Percentiles rank a stretch among this genome's conserved stretches.
These are phyloP conservation scores for Piloderma croceum DNA, from an alignment of 768 basidiomycete species.

Conservation along the genomic window DNA sequence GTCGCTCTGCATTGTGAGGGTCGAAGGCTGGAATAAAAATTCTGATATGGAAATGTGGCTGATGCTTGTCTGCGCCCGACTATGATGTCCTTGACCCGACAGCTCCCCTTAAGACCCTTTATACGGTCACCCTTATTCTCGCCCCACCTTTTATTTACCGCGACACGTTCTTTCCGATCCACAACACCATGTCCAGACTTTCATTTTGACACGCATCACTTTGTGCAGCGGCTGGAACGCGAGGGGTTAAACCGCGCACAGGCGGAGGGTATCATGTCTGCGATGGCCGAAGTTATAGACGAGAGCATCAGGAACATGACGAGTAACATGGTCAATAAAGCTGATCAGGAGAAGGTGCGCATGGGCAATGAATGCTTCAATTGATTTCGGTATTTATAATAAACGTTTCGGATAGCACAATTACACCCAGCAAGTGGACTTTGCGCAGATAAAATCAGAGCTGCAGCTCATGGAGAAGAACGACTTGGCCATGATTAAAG, in stretches of 20 bases:
- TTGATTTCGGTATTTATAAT: not conserved
- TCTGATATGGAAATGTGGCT: not conserved
- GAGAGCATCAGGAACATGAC: conserved; percentile 97
- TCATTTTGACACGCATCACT: conserved; percentile 95
- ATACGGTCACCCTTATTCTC: not conserved
- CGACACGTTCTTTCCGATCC: not conserved
- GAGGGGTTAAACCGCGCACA: conserved; percentile 88
- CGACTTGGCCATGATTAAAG: conserved; percentile 90
- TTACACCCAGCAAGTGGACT: conserved; percentile 95
- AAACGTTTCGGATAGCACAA: too few relatives aligned
- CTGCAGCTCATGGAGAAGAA: conserved; percentile 96
- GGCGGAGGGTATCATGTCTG: conserved; percentile 95
- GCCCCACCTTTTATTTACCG: not conserved
- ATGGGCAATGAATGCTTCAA: not conserved
- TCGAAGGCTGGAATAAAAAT: not conserved
- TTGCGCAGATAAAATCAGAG: conserved; percentile 94
- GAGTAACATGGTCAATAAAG: conserved; percentile 90
- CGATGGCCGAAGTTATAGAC: conserved; percentile 95
- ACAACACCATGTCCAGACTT: conserved; percentile 34
- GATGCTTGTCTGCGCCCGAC: not conserved
- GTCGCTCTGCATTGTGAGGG: conserved; percentile 75
- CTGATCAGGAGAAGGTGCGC: conserved; percentile 91
- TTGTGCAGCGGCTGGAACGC: conserved; percentile 83
- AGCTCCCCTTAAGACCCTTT: not conserved
- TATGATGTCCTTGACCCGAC: not conserved